Conservation (phyloP, 441 rosid genomes). For the Populus tomentosa region DNA sequence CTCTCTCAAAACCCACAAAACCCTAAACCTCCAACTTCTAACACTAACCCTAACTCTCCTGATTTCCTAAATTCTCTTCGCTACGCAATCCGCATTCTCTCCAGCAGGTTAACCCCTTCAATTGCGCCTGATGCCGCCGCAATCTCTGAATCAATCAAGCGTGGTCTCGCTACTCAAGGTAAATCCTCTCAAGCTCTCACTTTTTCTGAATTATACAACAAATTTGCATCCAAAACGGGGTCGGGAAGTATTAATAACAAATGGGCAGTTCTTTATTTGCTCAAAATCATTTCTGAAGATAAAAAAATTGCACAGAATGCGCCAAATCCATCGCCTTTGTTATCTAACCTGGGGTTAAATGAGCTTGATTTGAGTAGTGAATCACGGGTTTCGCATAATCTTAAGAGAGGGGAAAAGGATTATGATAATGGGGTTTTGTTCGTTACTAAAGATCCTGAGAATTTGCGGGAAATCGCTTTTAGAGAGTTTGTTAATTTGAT, state of each 20-base stretch:
- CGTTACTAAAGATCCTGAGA: conserved; percentile 69
- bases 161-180: conserved; percentile 90
- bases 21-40: conserved; percentile 32
- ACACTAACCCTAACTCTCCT: conserved; percentile 37
- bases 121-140: conserved; percentile 70
- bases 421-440: conserved; percentile 75
- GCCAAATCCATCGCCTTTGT: conserved; percentile 36
- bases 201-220: conserved; percentile 73
- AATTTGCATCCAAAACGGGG: conserved; percentile 71
- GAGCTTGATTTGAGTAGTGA: conserved; percentile 29
- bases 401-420: conserved; percentile 34
- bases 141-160: conserved; percentile 85
- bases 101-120: conserved; percentile 80
- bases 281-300: conserved; percentile 72
- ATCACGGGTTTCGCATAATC: conserved; percentile 25
- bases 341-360: conserved; percentile 51
- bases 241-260: conserved; percentile 82
- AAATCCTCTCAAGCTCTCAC: conserved; percentile 83
- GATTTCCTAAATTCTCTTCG: conserved; percentile 55
- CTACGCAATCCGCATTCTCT: conserved; percentile 78
- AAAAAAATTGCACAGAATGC: conserved; percentile 35
- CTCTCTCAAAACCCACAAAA: conserved; percentile 42
- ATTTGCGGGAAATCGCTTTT: conserved; percentile 69
- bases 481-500: conserved; percentile 64
- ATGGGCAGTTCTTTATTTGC: conserved; percentile 84